Percentiles rank a stretch among this genome's conserved stretches.
Evolutionary conservation across 176 grass and related monocot species (phyloP).

Genomic region (Pontederia crassipes): DNA sequence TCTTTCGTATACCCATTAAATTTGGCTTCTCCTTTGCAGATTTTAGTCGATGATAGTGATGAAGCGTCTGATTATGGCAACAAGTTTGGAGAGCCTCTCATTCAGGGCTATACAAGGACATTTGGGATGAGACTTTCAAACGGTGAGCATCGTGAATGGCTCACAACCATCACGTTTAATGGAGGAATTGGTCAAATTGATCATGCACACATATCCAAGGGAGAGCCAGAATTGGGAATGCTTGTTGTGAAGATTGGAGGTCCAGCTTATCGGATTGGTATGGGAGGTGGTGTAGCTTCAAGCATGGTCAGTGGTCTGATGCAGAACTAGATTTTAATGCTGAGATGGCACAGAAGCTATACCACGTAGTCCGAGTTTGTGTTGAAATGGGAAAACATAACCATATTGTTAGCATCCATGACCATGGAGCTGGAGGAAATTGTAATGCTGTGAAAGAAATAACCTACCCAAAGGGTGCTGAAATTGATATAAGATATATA

Average conservation of each 20-base stretch:
- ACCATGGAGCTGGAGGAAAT: constrained; percentile 89
- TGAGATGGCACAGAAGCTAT: constrained; percentile 91
- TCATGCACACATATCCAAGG: constrained; percentile 66
- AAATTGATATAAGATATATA: constrained; percentile 82
- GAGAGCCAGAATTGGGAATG: constrained; percentile 78
- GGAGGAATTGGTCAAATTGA: constrained; percentile 85
- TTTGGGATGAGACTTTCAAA: constrained; percentile 70
- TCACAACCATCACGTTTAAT: constrained; percentile 97
- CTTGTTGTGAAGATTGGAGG: constrained; percentile 96
- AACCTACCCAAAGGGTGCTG: constrained; percentile 73
- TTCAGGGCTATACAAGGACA: constrained; percentile 78
- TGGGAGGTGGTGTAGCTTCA: constrained; percentile 89
- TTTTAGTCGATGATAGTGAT: constrained; percentile 72
- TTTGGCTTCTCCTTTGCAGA: constrained; percentile 67
- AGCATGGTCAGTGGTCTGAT: constrained; percentile 92
- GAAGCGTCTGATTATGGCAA: constrained; percentile 92
- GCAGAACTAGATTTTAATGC: constrained; percentile 94
- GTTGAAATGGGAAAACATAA: constrained; percentile 79
- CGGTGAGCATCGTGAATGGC: constrained; percentile 77
- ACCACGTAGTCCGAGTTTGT: constrained; percentile 71
- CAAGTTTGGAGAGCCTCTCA: constrained; percentile 89
- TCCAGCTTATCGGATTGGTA: constrained; percentile 89
- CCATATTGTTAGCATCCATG: constrained; percentile 93
- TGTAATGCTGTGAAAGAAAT: constrained; percentile 93
- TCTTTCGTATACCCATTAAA: constrained; percentile 69